Percentiles rank a stretch among this genome's conserved stretches.
These are phyloP conservation scores for Dendrocalamus latiflorus DNA, from an alignment of 202 grass and related monocot species.

Conservation along the genomic window DNA sequence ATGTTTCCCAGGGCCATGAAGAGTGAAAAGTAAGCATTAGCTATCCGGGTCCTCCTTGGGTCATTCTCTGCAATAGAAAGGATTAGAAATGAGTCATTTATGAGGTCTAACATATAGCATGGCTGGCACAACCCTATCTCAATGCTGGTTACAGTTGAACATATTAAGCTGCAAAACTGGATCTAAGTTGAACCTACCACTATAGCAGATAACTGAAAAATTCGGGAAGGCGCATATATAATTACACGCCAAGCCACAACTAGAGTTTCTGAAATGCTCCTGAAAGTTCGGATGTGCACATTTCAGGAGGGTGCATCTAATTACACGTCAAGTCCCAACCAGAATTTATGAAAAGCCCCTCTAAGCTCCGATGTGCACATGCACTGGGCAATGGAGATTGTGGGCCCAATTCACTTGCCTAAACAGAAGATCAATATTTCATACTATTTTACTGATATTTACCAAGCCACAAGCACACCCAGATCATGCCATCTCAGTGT, in stretches of 20 bases:
- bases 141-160: not conserved
- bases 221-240: not conserved
- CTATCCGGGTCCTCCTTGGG: slow-evolving; percentile 75
- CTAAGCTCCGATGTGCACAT: no score
- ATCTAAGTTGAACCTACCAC: not conserved
- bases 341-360: not conserved
- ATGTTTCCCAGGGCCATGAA: slow-evolving; percentile 96
- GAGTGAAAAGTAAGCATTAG: slow-evolving; percentile 94
- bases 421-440: not conserved
- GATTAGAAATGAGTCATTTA: not conserved
- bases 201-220: not conserved
- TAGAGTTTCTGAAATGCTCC: not conserved
- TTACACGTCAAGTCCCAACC: no score
- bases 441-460: not conserved
- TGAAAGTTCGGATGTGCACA: not conserved
- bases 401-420: not conserved
- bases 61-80: slow-evolving; percentile 70
- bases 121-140: not conserved
- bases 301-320: not conserved
- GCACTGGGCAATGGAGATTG: not conserved
- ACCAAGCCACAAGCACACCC: not conserved
- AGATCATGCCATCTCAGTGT: not conserved
- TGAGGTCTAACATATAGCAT: not conserved
- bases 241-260: not conserved
- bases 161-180: not conserved